A percentile compares a stretch with the other conserved stretches of the same genome.
phyloP scores from a whole-genome alignment of 2,329 filamentous ascomycete genomes.

The Fonsecaea monophora region DNA sequence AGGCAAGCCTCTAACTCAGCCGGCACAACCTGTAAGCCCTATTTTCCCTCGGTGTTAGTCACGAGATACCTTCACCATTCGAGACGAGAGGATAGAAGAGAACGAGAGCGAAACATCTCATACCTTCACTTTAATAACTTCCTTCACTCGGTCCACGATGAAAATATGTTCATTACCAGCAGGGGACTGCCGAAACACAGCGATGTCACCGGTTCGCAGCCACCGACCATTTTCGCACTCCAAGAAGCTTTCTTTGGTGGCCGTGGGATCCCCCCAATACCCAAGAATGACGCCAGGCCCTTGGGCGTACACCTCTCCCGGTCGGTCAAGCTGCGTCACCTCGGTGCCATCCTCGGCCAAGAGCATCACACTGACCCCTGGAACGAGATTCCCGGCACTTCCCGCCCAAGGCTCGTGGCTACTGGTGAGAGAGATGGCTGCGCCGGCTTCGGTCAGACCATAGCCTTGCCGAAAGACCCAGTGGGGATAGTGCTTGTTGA shows the following conservation, averaged over 20 bases:
- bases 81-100: no score
- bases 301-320: constrained; percentile 82
- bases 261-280: constrained; percentile 84
- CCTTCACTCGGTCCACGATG: constrained; percentile 79
- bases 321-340: constrained; percentile 64
- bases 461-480: constrained; percentile 75
- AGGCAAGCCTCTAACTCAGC: constrained; percentile 83
- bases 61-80: no score
- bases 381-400: constrained; percentile 73
- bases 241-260: constrained; percentile 80
- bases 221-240: constrained; percentile 61
- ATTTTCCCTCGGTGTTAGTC: no score
- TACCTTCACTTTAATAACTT: constrained; percentile 79
- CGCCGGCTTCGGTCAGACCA: constrained; percentile 77
- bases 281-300: constrained; percentile 78
- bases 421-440: constrained; percentile 67
- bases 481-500: constrained; percentile 66
- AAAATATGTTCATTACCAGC: constrained; percentile 79
- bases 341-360: constrained; percentile 66
- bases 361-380: constrained; percentile 69
- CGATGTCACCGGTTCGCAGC: constrained; percentile 86
- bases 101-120: constrained; percentile 17
- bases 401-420: constrained; percentile 70
- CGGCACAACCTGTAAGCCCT: constrained; percentile 65
- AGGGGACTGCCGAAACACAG: constrained; percentile 67